phyloP scores from a whole-genome alignment of 768 basidiomycete species.

The Suillus occidentalis region DNA sequence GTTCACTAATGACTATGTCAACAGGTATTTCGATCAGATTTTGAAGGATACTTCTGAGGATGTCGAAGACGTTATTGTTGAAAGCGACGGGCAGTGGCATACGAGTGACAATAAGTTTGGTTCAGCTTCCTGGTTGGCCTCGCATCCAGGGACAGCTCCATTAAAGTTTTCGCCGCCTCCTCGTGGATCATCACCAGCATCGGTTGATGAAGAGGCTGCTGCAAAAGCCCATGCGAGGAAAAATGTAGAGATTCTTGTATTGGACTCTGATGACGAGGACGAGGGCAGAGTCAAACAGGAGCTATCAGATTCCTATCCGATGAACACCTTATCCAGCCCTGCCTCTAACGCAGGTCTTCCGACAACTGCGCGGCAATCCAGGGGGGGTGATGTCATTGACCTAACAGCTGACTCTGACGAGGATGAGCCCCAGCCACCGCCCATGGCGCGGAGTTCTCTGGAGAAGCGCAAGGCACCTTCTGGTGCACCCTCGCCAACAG shows the following conservation, averaged over 20 bases:
- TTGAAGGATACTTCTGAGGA: constrained; percentile 72
- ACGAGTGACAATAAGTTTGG: constrained; percentile 84
- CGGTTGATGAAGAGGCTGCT: constrained; percentile 29
- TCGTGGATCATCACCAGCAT: constrained; percentile 26
- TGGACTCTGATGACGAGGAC: constrained; percentile 65
- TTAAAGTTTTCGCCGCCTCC: constrained; percentile 29
- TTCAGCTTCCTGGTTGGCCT: constrained; percentile 66
- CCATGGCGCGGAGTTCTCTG: constrained; percentile 23
- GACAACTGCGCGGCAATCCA: constrained; percentile 31
- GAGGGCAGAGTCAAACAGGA: constrained; percentile 76
- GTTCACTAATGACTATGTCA: background rate
- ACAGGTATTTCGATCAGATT: constrained; percentile 87
- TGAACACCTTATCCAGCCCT: constrained; percentile 42
- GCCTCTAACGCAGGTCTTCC: constrained; percentile 28
- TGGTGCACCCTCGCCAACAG: constrained; percentile 54
- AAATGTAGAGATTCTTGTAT: constrained; percentile 60
- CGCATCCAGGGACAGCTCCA: constrained; percentile 41
- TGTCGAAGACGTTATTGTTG: constrained; percentile 91
- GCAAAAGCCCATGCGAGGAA: constrained; percentile 46
- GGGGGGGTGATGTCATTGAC: constrained; percentile 68
- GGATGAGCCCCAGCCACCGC: constrained; percentile 44
- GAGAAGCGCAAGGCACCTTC: constrained; percentile 62
- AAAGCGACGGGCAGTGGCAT: constrained; percentile 96
- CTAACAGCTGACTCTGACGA: constrained; percentile 81
- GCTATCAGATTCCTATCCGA: constrained; percentile 60